Evolutionary conservation across 2,329 filamentous ascomycete species (phyloP).

Genomic region (Phialemoniopsis sp.): DNA sequence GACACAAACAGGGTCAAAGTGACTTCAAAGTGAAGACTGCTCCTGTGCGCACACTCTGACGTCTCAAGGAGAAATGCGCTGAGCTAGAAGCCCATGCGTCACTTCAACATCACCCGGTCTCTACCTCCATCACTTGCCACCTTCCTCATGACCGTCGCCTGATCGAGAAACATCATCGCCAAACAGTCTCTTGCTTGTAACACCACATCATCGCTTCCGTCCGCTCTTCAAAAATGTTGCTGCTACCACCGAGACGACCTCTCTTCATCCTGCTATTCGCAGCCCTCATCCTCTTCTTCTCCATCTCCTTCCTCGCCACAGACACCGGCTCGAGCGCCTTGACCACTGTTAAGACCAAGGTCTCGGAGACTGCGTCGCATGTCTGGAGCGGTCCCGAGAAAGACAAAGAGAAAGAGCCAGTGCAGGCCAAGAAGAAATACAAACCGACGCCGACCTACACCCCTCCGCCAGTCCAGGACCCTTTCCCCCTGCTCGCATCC

Average conservation of each 20-base stretch:
- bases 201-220: background rate
- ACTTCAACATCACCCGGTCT: no score
- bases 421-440: conserved; percentile 29
- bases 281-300: background rate
- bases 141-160: no score
- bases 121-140: no score
- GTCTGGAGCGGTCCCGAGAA: no score
- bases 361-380: no score
- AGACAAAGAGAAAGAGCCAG: conserved; percentile 17
- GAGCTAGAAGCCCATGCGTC: no score
- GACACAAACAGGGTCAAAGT: no score
- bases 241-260: background rate
- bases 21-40: no score
- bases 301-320: background rate
- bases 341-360: background rate
- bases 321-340: background rate
- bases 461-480: conserved; percentile 29
- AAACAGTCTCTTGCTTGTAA: background rate
- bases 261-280: background rate
- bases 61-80: no score
- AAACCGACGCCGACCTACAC: conserved; percentile 16
- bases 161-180: background rate
- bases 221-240: background rate
- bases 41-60: no score
- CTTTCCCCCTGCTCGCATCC: conserved; percentile 33